These are phyloP conservation scores for Wickerhamiella parazyma DNA, from an alignment of 805 yeast species.

Conservation along the genomic window DNA sequence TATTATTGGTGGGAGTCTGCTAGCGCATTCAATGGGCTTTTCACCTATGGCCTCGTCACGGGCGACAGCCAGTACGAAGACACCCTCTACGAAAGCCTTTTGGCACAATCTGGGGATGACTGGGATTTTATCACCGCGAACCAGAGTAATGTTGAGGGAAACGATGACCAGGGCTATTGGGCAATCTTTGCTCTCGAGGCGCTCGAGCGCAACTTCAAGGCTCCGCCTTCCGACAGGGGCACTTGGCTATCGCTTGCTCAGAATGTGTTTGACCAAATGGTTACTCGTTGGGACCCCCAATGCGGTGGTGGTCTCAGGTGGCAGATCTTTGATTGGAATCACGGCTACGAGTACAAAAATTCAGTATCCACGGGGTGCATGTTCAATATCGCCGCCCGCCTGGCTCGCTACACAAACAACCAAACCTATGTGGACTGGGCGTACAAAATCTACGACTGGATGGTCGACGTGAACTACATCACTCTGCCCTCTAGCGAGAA, in stretches of 20 bases:
- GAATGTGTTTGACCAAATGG: slow-evolving; percentile 73
- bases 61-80: slow-evolving; percentile 48
- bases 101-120: slow-evolving; percentile 50
- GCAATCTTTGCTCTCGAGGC: slow-evolving; percentile 72
- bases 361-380: slow-evolving; percentile 69
- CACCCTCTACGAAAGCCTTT: slow-evolving; percentile 42
- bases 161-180: slow-evolving; percentile 86
- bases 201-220: slow-evolving; percentile 61
- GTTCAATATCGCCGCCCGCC: slow-evolving; percentile 68
- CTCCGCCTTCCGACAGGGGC: slow-evolving; percentile 42
- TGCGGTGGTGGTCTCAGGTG: slow-evolving; percentile 69
- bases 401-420: slow-evolving; percentile 66
- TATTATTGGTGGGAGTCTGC: slow-evolving; percentile 89
- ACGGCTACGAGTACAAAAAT: slow-evolving; percentile 78
- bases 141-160: slow-evolving; percentile 71
- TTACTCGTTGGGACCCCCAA: slow-evolving; percentile 52
- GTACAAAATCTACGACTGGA: slow-evolving; percentile 62
- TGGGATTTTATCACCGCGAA: slow-evolving; percentile 60
- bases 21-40: slow-evolving; percentile 47
- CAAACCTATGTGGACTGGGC: slow-evolving; percentile 59
- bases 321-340: slow-evolving; percentile 83
- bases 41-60: slow-evolving; percentile 60
- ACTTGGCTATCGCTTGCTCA: slow-evolving; percentile 64
- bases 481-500: slow-evolving; percentile 15
- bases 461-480: slow-evolving; percentile 35